A percentile compares a stretch with the other conserved stretches of the same genome.
These are phyloP conservation scores for Phaeoacremonium minimum DNA, from an alignment of 2,329 filamentous ascomycete genomes.

Conservation along the genomic window DNA sequence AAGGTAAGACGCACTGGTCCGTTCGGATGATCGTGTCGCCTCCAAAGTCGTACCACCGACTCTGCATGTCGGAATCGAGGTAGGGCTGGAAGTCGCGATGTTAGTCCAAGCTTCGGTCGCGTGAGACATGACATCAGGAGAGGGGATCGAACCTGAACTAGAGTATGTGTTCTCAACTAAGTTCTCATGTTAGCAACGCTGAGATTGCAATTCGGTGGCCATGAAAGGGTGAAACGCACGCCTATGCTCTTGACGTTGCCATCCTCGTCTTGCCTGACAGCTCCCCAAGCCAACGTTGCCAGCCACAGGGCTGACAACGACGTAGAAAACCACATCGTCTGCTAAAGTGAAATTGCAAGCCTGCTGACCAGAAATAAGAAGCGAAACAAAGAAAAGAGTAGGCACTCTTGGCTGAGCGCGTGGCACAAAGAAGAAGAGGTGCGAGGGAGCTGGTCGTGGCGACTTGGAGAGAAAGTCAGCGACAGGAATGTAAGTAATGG, in stretches of 20 bases:
- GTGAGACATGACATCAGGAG: constrained; percentile 5
- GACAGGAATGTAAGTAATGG: too few relatives aligned
- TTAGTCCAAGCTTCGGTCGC: constrained; percentile 13
- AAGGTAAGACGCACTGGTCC: constrained; percentile 51
- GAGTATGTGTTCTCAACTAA: constrained; percentile 84
- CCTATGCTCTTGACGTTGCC: constrained; percentile 45
- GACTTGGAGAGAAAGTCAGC: too few relatives aligned
- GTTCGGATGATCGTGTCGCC: constrained; percentile 83
- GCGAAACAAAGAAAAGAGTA: constrained; percentile 2
- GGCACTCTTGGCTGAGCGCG: too few relatives aligned
- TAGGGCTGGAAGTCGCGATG: constrained; percentile 63
- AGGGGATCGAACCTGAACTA: constrained; percentile 67
- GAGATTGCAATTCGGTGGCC: too few relatives aligned
- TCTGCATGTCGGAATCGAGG: constrained; percentile 96
- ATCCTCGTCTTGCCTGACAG: constrained; percentile 42
- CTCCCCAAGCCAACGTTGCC: constrained; percentile 45
- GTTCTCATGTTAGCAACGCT: too few relatives aligned
- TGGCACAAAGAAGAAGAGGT: constrained; percentile 6
- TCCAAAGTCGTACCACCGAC: constrained; percentile 98
- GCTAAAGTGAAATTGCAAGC: too few relatives aligned
- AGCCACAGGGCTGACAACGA: constrained; percentile 43
- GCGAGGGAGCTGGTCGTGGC: too few relatives aligned
- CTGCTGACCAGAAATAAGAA: constrained; percentile 2
- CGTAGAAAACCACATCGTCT: constrained; percentile 40
- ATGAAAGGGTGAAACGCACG: too few relatives aligned